Evolutionary conservation across 2,329 filamentous ascomycete genomes (phyloP).

Genomic region (Albifimbria verrucaria): DNA sequence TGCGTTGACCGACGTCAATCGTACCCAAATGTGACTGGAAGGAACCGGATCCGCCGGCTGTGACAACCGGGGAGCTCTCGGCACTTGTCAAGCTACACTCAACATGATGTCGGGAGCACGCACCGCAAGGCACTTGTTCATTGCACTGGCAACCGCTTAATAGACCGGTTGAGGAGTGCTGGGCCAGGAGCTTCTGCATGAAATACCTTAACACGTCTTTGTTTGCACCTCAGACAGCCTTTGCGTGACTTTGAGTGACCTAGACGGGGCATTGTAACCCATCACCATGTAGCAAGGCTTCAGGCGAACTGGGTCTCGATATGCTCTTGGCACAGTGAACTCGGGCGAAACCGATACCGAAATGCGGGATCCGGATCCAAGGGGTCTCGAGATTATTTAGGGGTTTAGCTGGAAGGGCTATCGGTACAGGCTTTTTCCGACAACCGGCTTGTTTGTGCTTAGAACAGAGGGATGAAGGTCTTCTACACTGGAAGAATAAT

Average conservation of each 20-base stretch:
- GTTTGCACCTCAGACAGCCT: conserved; percentile 33
- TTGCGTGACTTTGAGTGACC: conserved; percentile 33
- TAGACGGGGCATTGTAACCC: conserved; percentile 25
- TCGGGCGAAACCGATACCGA: not conserved
- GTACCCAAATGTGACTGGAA: too few relatives aligned
- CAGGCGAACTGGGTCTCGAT: too few relatives aligned
- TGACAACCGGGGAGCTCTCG: conserved; percentile 6
- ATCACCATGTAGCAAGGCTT: too few relatives aligned
- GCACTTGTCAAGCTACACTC: conserved; percentile 24
- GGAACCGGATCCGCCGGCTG: too few relatives aligned
- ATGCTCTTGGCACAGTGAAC: too few relatives aligned
- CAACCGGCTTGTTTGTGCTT: not conserved
- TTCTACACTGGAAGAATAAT: too few relatives aligned
- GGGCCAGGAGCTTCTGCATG: not conserved
- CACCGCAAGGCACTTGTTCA: conserved; percentile 32
- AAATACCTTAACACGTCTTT: conserved; percentile 31
- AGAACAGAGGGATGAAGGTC: too few relatives aligned
- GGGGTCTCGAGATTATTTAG: not conserved
- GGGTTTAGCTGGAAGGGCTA: not conserved
- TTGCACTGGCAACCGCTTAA: conserved; percentile 28
- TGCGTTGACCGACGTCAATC: too few relatives aligned
- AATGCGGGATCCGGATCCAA: not conserved
- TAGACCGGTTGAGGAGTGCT: not conserved
- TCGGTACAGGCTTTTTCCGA: not conserved
- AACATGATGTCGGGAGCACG: conserved; percentile 31